phyloP scores from a whole-genome alignment of 2,329 filamentous ascomycete species.

The Talaromyces islandicus region DNA sequence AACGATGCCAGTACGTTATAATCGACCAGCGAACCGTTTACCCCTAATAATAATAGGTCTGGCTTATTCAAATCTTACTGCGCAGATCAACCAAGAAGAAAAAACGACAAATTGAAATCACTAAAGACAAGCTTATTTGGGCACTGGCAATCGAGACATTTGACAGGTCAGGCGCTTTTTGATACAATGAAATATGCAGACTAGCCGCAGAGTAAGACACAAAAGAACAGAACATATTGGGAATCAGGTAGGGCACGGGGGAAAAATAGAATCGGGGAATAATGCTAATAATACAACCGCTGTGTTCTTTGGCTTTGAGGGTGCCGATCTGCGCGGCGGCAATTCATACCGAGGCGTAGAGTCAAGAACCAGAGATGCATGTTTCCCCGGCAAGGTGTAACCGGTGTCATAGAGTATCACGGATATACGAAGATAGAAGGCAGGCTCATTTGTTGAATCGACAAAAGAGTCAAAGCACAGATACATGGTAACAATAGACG shows the following conservation, averaged over 20 bases:
- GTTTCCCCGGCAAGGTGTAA: constrained; percentile 1
- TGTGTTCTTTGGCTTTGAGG: background rate
- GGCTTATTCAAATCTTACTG: background rate
- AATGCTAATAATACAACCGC: constrained; percentile 8
- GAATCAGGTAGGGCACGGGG: constrained; percentile 6
- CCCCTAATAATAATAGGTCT: no score
- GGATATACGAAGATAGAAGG: background rate
- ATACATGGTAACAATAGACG: background rate
- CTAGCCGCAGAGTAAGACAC: constrained; percentile 2
- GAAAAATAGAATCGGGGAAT: background rate
- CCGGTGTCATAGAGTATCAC: constrained; percentile 1
- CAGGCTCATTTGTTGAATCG: background rate
- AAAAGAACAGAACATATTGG: constrained; percentile 7
- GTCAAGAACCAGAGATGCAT: background rate
- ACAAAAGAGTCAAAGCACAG: background rate
- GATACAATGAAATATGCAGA: constrained; percentile 2
- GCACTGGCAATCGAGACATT: background rate
- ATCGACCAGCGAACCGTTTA: background rate
- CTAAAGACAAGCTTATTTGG: background rate
- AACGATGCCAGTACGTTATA: background rate
- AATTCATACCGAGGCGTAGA: background rate
- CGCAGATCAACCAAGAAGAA: background rate
- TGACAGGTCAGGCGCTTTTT: constrained; percentile 5
- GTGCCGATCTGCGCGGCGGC: background rate
- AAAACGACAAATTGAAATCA: constrained; percentile 15